Percentiles rank a stretch among this genome's conserved stretches.
Evolutionary conservation across 2,329 filamentous ascomycete genomes (phyloP).

Genomic region (Monilinia aucupariae): DNA sequence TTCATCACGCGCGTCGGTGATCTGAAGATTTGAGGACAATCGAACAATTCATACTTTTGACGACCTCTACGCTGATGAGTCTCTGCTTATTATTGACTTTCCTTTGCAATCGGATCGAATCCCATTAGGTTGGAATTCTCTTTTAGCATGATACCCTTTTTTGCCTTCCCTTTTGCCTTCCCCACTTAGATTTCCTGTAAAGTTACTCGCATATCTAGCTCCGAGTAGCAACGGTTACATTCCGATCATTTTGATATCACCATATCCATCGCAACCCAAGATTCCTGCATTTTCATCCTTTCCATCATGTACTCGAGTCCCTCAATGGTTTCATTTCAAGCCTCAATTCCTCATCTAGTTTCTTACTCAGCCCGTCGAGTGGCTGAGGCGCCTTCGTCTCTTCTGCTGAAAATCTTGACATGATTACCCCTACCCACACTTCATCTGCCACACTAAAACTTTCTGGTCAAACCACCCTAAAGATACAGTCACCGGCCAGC

Average conservation of each 20-base stretch:
- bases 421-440: neutral
- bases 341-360: constrained; percentile 1
- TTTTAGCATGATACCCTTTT: neutral
- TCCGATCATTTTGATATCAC: constrained; percentile 10
- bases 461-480: neutral
- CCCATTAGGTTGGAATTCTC: constrained; percentile 10
- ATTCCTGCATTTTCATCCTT: constrained; percentile 2
- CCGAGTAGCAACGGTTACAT: constrained; percentile 4
- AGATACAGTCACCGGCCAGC: constrained; percentile 13
- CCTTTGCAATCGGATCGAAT: constrained; percentile 4
- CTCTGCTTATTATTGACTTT: neutral
- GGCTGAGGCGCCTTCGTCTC: constrained; percentile 16
- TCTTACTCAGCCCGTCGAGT: constrained; percentile 15
- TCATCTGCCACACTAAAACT: constrained; percentile 1
- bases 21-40: constrained; percentile 14
- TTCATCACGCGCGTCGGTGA: constrained; percentile 8
- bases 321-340: neutral
- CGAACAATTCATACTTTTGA: too few relatives aligned
- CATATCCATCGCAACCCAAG: constrained; percentile 5
- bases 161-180: too few relatives aligned
- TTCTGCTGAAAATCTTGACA: neutral
- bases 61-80: too few relatives aligned
- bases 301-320: neutral
- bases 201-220: neutral
- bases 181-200: neutral